Base-by-base conservation (phyloP, 2,329 filamentous ascomycete genomes). In the Emmonsiellopsis sp. region DNA sequence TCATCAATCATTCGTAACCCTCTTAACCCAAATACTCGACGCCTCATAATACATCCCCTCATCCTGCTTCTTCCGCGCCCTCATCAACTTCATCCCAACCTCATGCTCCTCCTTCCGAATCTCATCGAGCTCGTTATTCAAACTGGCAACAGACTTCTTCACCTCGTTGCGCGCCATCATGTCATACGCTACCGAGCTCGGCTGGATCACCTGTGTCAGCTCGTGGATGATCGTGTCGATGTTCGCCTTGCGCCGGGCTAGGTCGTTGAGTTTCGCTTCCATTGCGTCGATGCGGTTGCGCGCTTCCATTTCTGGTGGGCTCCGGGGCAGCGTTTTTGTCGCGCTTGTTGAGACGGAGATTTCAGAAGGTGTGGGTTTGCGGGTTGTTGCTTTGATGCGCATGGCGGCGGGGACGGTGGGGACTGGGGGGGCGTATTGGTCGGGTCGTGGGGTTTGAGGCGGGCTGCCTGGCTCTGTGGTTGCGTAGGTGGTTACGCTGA, bases 91-190 rank as follows among this genome's bases (percentile, higher is more conserved):
- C 62, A 93, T 71, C 1, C 88, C 88, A 42, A 91, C 71, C 53
- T 93, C 87, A 63, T 92, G 86, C 68, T 90, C 85, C 67, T 92
- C 84, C 58, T 83, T 78, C 68, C 82, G 80, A 30, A 93, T 81
- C 57, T 90, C 86, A 3, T 84, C 80, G 37, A 92, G 76, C 66
- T 91, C 86, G 50, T 71, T 70, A 55, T 79, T 79, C 50, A 91
- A 74, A 20, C 74, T 77, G 58, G 84, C 81, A 0, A 93, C 82
- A 65, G 86, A 89, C 62, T 70, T 74, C 64, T 79, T 79, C 57
- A 81, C 79, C 54, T 77, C 74, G 26, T 75, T 73, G 40, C 76
- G 70, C 52, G 77, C 77, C 60, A 87, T 83, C 49, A 86, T 80
- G 7, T 82, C 78, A 61, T 84, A 85, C 32, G 83, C 80, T 63